Conservation (phyloP, 345 rosid genomes). For the Toxicodendron radicans region DNA sequence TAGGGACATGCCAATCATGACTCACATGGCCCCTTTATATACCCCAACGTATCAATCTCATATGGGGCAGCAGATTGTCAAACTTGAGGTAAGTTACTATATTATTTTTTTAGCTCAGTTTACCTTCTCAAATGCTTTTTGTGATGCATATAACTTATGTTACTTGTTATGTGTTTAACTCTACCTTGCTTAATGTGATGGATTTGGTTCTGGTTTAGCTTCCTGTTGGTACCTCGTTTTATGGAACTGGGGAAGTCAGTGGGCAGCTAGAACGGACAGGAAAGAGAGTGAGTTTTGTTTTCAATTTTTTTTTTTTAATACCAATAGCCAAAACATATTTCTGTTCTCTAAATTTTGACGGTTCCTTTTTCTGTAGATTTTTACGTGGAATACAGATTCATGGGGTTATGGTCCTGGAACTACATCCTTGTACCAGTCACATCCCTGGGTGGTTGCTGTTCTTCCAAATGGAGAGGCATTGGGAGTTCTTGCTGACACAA, state of each 20-base stretch:
- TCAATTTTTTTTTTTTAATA: not conserved
- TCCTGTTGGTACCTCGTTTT: constrained; percentile 77
- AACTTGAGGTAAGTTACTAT: constrained; percentile 49
- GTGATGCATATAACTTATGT: not conserved
- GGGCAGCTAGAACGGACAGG: constrained; percentile 94
- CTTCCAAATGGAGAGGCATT: constrained; percentile 85
- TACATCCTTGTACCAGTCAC: constrained; percentile 91
- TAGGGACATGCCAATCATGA: constrained; percentile 51
- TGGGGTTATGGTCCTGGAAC: constrained; percentile 88
- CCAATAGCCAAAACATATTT: not conserved
- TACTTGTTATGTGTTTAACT: not conserved
- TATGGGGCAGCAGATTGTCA: constrained; percentile 63
- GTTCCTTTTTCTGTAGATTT: constrained; percentile 49
- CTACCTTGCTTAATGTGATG: constrained; percentile 5
- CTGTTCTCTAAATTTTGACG: not conserved
- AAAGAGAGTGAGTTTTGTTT: constrained; percentile 57
- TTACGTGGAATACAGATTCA: constrained; percentile 88
- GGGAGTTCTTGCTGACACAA: constrained; percentile 92
- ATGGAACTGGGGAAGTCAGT: constrained; percentile 97
- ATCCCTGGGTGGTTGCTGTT: constrained; percentile 90
- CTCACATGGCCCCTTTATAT: constrained; percentile 45
- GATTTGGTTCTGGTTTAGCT: constrained; percentile 45
- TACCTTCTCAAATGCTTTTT: not conserved
- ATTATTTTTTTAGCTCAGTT: not conserved
- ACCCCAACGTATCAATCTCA: constrained; percentile 46